Conservation (phyloP, 164 flowering plant genomes). For the Pachysandra terminalis region DNA sequence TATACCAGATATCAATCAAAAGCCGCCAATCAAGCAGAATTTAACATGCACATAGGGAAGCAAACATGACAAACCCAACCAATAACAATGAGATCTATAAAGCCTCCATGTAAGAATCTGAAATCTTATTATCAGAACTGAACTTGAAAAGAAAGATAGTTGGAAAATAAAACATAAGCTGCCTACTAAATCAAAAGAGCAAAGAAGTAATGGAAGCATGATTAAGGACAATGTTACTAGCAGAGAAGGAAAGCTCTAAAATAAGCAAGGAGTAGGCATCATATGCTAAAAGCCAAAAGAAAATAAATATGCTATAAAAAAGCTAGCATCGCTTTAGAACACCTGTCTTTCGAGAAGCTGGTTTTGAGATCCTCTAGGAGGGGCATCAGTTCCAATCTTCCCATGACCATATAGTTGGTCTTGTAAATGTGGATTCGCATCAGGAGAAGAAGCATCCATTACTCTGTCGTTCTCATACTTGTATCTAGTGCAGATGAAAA, state of each 20-base stretch:
- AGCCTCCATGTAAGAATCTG: background rate
- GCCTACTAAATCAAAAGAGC: background rate
- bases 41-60: background rate
- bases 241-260: background rate
- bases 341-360: constrained; percentile 99
- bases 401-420: constrained; percentile 75
- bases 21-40: background rate
- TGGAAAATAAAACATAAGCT: background rate
- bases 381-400: constrained; percentile 51
- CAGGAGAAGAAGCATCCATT: constrained; percentile 80
- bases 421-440: constrained; percentile 62
- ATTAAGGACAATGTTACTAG: background rate
- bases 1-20: constrained; percentile 9
- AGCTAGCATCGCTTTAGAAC: constrained; percentile 4
- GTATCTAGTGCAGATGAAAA: constrained; percentile 46
- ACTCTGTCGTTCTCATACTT: constrained; percentile 87
- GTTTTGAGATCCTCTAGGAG: constrained; percentile 72
- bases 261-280: background rate
- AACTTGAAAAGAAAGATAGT: background rate
- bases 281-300: background rate
- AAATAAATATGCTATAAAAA: no score
- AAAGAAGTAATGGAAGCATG: background rate
- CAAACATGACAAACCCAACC: background rate
- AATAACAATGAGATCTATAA: background rate
- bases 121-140: background rate